Percentiles rank a stretch among this genome's conserved stretches.
Conservation (phyloP, 441 rosid species). For the Codiaeum variegatum region DNA sequence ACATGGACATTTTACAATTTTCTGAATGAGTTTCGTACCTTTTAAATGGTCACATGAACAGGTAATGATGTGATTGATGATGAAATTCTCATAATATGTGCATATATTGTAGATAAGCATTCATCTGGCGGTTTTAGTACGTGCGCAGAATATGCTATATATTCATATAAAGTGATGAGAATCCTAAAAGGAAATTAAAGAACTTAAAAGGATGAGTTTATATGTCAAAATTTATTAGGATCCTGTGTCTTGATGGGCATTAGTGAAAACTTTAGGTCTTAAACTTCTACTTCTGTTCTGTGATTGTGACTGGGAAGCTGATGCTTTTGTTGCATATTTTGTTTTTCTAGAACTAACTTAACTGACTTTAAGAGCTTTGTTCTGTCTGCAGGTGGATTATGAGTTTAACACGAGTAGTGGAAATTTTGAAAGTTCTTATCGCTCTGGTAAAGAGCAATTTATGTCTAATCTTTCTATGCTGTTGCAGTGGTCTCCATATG, state of each 20-base stretch:
- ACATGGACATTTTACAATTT: neutral
- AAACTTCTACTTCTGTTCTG: neutral
- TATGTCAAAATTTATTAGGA: neutral
- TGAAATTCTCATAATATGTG: neutral
- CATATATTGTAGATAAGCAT: too few species aligned
- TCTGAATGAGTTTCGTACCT: neutral
- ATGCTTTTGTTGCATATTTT: neutral
- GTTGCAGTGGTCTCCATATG: slow-evolving; percentile 85
- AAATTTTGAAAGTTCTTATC: slow-evolving; percentile 34
- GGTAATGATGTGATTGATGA: neutral
- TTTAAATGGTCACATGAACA: neutral
- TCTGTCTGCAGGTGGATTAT: slow-evolving; percentile 72
- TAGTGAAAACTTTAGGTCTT: neutral
- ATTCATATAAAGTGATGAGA: neutral
- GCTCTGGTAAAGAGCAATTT: slow-evolving; percentile 45
- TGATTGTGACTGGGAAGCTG: neutral
- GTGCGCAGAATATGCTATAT: neutral
- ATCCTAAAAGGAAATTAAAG: neutral
- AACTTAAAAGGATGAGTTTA: neutral
- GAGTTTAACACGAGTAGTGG: slow-evolving; percentile 43
- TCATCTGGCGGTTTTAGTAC: too few species aligned
- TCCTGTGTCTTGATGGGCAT: neutral
- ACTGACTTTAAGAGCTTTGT: slow-evolving; percentile 3
- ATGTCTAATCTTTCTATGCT: slow-evolving; percentile 60
- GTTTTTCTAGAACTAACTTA: neutral